Conservation (phyloP, 306 rosid species). For the Vigna unguiculata region DNA sequence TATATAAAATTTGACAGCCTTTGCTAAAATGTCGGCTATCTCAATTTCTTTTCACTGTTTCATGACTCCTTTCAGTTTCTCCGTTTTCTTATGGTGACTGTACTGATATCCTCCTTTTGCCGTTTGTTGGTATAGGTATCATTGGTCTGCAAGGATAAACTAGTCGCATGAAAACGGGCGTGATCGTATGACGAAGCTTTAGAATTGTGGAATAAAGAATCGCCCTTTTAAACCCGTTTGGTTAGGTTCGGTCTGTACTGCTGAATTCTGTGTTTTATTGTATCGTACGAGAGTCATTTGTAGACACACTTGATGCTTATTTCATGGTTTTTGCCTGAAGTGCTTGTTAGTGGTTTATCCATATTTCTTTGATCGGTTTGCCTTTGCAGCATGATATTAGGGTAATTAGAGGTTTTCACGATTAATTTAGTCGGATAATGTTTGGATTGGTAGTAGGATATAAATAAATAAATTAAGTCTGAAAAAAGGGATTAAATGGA, state of each 20-base stretch:
- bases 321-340: background rate
- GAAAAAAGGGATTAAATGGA: too few relatives aligned
- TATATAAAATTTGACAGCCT: background rate
- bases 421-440: background rate
- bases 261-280: slow-evolving; percentile 23
- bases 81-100: slow-evolving; percentile 25
- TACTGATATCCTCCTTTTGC: background rate
- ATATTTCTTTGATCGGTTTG: background rate
- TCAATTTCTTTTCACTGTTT: background rate
- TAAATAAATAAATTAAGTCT: background rate
- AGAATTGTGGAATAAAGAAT: slow-evolving; percentile 45
- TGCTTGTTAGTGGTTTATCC: slow-evolving; percentile 1
- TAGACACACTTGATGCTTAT: slow-evolving; percentile 3
- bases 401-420: background rate
- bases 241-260: slow-evolving; percentile 46
- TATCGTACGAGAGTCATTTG: slow-evolving; percentile 13
- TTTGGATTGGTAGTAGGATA: background rate
- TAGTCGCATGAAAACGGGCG: background rate
- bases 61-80: background rate
- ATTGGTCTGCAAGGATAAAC: slow-evolving; percentile 89
- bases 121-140: slow-evolving; percentile 56
- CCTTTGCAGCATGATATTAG: background rate
- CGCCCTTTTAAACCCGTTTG: slow-evolving; percentile 13
- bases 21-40: background rate
- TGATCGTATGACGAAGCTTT: slow-evolving; percentile 10